A percentile compares a stretch with the other conserved stretches of the same genome.
Evolutionary conservation across 306 rosid genomes (phyloP).

Genomic region (Prunus campanulata): DNA sequence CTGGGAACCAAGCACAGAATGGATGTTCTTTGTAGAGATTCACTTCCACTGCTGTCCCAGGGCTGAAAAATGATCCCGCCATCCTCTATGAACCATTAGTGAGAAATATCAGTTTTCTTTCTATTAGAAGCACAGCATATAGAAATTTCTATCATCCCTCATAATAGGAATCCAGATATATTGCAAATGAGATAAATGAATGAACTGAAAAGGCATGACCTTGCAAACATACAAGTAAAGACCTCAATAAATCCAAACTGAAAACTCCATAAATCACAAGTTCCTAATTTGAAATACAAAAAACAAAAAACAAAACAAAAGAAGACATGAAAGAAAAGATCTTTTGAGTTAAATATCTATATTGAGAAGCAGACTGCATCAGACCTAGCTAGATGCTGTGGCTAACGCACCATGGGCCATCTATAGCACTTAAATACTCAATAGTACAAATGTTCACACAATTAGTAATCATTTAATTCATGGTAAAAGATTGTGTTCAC

Average conservation of each 20-base stretch:
- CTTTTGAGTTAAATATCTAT: too few relatives aligned
- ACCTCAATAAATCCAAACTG: background rate
- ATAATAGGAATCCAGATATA: background rate
- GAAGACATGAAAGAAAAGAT: too few relatives aligned
- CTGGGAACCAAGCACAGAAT: constrained; percentile 12
- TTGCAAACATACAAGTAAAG: background rate
- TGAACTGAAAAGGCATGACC: background rate
- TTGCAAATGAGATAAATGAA: background rate
- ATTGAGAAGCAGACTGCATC: too few relatives aligned
- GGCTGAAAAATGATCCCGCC: background rate
- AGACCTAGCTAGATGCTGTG: too few relatives aligned
- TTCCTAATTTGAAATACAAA: background rate
- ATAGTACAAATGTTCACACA: background rate
- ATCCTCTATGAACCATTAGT: background rate
- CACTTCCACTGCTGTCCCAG: constrained; percentile 12
- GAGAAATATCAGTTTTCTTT: background rate
- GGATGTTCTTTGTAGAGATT: background rate
- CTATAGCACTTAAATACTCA: background rate
- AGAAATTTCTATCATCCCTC: background rate
- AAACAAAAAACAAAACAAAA: too few relatives aligned
- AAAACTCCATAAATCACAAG: background rate
- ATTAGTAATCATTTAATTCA: background rate
- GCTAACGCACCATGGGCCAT: too few relatives aligned
- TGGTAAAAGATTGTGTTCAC: background rate
- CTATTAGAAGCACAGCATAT: background rate